Conservation (phyloP, 768 basidiomycete species). For the Tricholoma flavovirens region DNA sequence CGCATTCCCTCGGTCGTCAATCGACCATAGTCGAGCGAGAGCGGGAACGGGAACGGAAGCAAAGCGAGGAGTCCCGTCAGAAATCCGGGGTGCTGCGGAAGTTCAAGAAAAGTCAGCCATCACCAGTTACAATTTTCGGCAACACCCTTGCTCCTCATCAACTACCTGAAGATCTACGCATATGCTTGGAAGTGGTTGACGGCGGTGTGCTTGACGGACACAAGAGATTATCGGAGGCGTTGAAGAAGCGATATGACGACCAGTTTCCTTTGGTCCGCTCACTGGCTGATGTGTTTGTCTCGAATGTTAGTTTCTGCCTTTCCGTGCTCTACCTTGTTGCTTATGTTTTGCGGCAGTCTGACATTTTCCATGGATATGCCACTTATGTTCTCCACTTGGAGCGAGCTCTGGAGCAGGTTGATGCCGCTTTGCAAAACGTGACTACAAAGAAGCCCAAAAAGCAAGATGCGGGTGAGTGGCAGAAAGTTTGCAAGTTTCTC, state of each 20-base stretch:
- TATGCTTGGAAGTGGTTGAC: slow-evolving; percentile 83
- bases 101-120: slow-evolving; percentile 60
- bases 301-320: slow-evolving; percentile 60
- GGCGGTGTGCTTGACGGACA: slow-evolving; percentile 88
- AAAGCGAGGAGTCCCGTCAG: slow-evolving; percentile 37
- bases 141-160: slow-evolving; percentile 67
- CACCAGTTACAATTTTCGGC: slow-evolving; percentile 40
- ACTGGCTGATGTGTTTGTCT: slow-evolving; percentile 93
- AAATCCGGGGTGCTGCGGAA: slow-evolving; percentile 58
- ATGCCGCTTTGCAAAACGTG: slow-evolving; percentile 64
- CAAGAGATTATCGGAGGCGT: slow-evolving; percentile 72
- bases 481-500: slow-evolving; percentile 67
- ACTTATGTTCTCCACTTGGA: slow-evolving; percentile 94
- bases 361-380: slow-evolving; percentile 91
- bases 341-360: slow-evolving; percentile 50
- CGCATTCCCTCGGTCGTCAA: slow-evolving; percentile 72
- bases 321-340: slow-evolving; percentile 3
- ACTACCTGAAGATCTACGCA: slow-evolving; percentile 81
- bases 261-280: slow-evolving; percentile 92
- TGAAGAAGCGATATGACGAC: slow-evolving; percentile 90
- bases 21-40: slow-evolving; percentile 45
- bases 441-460: slow-evolving; percentile 75
- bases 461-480: slow-evolving; percentile 73
- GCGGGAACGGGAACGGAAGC: slow-evolving; percentile 43
- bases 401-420: slow-evolving; percentile 81